Conservation (phyloP, 495 filamentous ascomycete genomes). For the Glarea lozoyensis region DNA sequence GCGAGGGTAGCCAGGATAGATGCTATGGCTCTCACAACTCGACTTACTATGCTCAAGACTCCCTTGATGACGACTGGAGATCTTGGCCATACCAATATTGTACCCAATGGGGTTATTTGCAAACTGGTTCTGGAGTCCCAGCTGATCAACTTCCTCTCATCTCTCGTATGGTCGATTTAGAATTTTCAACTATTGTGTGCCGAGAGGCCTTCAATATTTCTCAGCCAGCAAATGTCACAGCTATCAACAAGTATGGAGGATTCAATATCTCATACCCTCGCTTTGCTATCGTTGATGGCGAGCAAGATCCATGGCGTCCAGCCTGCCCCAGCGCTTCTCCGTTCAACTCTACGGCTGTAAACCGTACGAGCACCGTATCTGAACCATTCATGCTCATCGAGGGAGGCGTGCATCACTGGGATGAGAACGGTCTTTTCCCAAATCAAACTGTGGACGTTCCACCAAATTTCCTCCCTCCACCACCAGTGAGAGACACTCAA, state of each 20-base stretch:
- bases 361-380: conserved; percentile 40
- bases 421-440: conserved; percentile 58
- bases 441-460: conserved; percentile 38
- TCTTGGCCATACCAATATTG: conserved; percentile 50
- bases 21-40: conserved; percentile 46
- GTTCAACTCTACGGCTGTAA: conserved; percentile 31
- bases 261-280: conserved; percentile 53
- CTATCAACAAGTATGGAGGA: conserved; percentile 64
- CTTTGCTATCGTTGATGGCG: conserved; percentile 59
- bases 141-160: conserved; percentile 48
- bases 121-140: conserved; percentile 56
- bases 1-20: conserved; percentile 36
- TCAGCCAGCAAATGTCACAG: conserved; percentile 39
- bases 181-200: conserved; percentile 46
- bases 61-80: conserved; percentile 39
- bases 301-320: conserved; percentile 61
- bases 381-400: conserved; percentile 56
- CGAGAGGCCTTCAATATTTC: conserved; percentile 53
- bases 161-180: conserved; percentile 50
- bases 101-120: conserved; percentile 60
- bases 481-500: conserved; percentile 44
- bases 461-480: conserved; percentile 40
- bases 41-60: conserved; percentile 40
- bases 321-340: conserved; percentile 48
- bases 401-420: conserved; percentile 62